Conservation (phyloP, 768 basidiomycete species). For the Xerocomellus intermedius region DNA sequence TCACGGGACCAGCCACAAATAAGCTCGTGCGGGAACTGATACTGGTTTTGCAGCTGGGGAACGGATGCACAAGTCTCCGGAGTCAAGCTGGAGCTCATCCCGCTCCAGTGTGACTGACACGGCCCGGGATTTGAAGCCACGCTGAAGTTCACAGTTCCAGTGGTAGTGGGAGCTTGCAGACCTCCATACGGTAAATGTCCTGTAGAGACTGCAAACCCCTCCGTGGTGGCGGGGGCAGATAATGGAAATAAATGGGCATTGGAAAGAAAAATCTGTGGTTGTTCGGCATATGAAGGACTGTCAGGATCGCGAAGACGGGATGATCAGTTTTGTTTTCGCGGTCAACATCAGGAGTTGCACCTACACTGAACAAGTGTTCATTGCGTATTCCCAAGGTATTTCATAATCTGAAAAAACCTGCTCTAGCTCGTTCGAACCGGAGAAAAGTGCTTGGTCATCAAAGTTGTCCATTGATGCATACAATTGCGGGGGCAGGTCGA, state of each 20-base stretch:
- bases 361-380: not conserved
- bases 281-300: not conserved
- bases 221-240: not conserved
- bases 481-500: not conserved
- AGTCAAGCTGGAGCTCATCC: not conserved
- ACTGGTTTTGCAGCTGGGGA: not conserved
- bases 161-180: not conserved
- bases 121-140: not conserved
- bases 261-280: not conserved
- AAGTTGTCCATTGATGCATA: not conserved
- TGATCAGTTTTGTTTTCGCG: not conserved
- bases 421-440: not conserved
- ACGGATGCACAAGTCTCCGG: not conserved
- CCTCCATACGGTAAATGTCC: not conserved
- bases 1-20: not conserved
- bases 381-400: not conserved
- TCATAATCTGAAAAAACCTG: not conserved
- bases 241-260: not conserved
- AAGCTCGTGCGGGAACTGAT: not conserved
- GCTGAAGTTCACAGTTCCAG: not conserved
- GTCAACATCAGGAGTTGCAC: not conserved
- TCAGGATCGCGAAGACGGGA: not conserved
- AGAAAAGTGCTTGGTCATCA: not conserved
- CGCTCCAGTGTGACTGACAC: not conserved
- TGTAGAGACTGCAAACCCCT: not conserved